phyloP scores from a whole-genome alignment of 495 filamentous ascomycete genomes.

The Rusavskia elegans region DNA sequence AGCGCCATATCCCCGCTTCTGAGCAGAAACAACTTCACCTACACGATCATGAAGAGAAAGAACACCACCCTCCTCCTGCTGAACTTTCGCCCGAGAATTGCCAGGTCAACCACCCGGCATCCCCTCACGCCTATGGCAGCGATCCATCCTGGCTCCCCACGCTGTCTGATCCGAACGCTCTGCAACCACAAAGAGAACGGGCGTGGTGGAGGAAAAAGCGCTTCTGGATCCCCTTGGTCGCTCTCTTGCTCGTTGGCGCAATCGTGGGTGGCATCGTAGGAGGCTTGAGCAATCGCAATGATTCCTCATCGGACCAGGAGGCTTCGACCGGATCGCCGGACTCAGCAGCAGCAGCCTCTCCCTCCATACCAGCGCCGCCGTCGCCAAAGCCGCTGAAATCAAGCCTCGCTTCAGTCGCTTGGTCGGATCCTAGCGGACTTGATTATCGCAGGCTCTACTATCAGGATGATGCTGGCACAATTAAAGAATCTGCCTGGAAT shows the following conservation, averaged over 20 bases:
- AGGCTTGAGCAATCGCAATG: neutral
- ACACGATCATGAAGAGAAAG: neutral
- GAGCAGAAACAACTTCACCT: neutral
- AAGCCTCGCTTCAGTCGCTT: slow-evolving; percentile 4
- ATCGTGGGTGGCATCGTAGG: neutral
- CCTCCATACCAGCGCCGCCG: neutral
- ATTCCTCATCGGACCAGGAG: neutral
- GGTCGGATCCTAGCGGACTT: neutral
- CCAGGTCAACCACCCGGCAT: neutral
- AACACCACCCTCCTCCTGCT: neutral
- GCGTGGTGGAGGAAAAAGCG: neutral
- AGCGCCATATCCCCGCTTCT: neutral
- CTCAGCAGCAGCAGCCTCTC: neutral
- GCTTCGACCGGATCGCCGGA: neutral
- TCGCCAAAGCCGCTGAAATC: neutral
- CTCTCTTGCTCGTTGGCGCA: neutral
- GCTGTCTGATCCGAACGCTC: neutral
- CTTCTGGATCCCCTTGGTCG: neutral
- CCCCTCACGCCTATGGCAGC: neutral
- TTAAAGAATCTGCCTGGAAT: slow-evolving; percentile 5
- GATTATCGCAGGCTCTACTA: slow-evolving; percentile 1
- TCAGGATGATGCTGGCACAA: neutral
- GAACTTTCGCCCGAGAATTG: neutral
- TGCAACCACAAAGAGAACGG: neutral
- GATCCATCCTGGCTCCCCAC: neutral